Evolutionary conservation across 2,329 filamentous ascomycete species (phyloP), one percentile per base, ranked within the genome.

Genomic region (Claviceps purpurea): DNA sequence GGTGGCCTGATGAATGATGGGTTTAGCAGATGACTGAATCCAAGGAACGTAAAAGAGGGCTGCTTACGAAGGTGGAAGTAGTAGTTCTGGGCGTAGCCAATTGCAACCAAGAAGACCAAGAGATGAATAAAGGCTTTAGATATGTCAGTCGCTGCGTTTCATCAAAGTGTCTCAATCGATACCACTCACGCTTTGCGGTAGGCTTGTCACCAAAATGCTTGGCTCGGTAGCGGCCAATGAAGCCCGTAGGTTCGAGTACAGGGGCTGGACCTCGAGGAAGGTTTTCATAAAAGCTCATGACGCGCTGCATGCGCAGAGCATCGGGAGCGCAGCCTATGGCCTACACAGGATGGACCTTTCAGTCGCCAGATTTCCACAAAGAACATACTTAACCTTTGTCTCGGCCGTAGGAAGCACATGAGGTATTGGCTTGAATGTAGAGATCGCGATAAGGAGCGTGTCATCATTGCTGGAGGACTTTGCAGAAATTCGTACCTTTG

Each of bases 271-370:
- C 94, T 67, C 90, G 89, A 68, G 94, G 93, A 55, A 98, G 89
- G 74, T 91, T 94, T 78, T 94, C 89, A 81, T 98, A 98, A 81
- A 98, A 97, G 76, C 81, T 88, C 72, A 97, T 91, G 63, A 98
- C 89, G 65, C 90, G 87, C 72, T 95, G 87, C 93, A 98, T 97
- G 70, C 91, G 89, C 67, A 89, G 81, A 68, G 93, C 93, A 82
- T 97, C 91, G 68, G 90, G 88, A 62, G 90, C 89, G 68, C 87
- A 86, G 67, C 93, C 91, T 68, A 98, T 89, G 64, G 87, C 90
- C 93, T 97, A 70, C 60, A 45, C 34, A 54, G 55, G 39, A 44
- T 16, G 55, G 57, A 38, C 34, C 50, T 48, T 56, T 75, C 62
- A 76, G 72, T 65, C 51, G 42, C n/a, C 30, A 34, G 14, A 14